Evolutionary conservation across 306 rosid species (phyloP), one percentile per base, ranked within the genome.

Genomic region (Nissolia schottii): DNA sequence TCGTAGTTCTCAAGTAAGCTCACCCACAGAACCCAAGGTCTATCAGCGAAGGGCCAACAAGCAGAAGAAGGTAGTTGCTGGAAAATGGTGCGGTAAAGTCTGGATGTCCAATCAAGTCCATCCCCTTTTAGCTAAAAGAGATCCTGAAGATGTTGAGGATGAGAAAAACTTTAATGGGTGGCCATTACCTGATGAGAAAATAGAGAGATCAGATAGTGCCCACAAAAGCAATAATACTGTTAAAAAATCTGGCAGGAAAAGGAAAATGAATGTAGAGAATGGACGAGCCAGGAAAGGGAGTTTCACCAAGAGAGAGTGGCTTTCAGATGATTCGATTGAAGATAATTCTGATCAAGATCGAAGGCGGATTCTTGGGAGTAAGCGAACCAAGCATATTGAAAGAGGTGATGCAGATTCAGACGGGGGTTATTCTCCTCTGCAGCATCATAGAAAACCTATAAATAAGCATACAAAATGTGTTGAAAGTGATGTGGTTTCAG

Each of bases 51-150:
- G 96, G 84, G 29, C 81, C 37, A 80, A 84, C 81, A 86, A 70
- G 76, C 93, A 81, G 82, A 95, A 84, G 85, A 91, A 90, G 78
- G 74, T 87, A 16, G 96, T 95, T 83, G 97, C 90, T 32, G 99
- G 99, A 34, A 91, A 88, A 86, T 95, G 99, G 99, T 95, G 99
- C 24, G 97, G 99, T 35, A 95, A 86, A 88, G 96, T 95, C 70
- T 95, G 99, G 99, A 95, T 89, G 96, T 91, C 97, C 19, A 80
- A 79, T 81, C 99, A 95, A 80, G 96, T 91, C 59, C 99, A 95
- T 84, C 92, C 96, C 68, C 85, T 89, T 43, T 82, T 95, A 64
- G 84, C 78, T 22, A 89, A 87, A 84, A 75, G 81, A 77, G 91
- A 89, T 56, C 70, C 82, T 58, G 89, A 86, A 20, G 90, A 87